A percentile compares a stretch with the other conserved stretches of the same genome.
phyloP scores from a whole-genome alignment of 805 yeast species.

The Yarrowia phangngaensis region DNA sequence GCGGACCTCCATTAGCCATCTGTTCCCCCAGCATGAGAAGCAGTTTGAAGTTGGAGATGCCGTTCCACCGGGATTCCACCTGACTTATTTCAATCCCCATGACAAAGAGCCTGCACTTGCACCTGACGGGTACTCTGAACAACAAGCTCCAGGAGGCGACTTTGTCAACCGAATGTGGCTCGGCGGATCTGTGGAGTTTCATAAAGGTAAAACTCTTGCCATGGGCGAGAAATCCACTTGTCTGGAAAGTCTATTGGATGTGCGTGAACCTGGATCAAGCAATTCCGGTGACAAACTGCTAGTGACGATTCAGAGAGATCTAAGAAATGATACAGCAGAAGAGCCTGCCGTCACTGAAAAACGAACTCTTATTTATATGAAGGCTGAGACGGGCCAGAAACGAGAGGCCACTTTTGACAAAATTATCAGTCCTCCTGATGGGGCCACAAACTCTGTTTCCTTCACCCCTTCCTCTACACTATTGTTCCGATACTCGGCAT shows the following conservation, averaged over 20 bases:
- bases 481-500: slow-evolving; percentile 62
- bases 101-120: slow-evolving; percentile 49
- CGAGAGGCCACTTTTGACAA: slow-evolving; percentile 30
- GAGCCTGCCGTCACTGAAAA: slow-evolving; percentile 45
- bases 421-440: slow-evolving; percentile 28
- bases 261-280: slow-evolving; percentile 28
- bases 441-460: slow-evolving; percentile 26
- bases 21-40: slow-evolving; percentile 1
- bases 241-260: slow-evolving; percentile 47
- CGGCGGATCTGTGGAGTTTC: slow-evolving; percentile 56
- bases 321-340: slow-evolving; percentile 35
- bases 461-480: slow-evolving; percentile 45
- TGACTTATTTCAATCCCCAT: slow-evolving; percentile 63
- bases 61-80: slow-evolving; percentile 53
- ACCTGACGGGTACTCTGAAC: slow-evolving; percentile 74
- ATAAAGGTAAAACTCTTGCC: slow-evolving; percentile 35
- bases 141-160: slow-evolving; percentile 58
- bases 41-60: slow-evolving; percentile 29
- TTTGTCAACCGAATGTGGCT: slow-evolving; percentile 71
- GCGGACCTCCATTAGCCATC: slow-evolving; percentile 38
- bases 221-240: slow-evolving; percentile 47
- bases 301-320: slow-evolving; percentile 54
- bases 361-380: slow-evolving; percentile 61
- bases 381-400: slow-evolving; percentile 34
- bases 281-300: slow-evolving; percentile 39